Conservation (phyloP, 192 early-diverging fungal genomes). For the Haplosporangium gracile region DNA sequence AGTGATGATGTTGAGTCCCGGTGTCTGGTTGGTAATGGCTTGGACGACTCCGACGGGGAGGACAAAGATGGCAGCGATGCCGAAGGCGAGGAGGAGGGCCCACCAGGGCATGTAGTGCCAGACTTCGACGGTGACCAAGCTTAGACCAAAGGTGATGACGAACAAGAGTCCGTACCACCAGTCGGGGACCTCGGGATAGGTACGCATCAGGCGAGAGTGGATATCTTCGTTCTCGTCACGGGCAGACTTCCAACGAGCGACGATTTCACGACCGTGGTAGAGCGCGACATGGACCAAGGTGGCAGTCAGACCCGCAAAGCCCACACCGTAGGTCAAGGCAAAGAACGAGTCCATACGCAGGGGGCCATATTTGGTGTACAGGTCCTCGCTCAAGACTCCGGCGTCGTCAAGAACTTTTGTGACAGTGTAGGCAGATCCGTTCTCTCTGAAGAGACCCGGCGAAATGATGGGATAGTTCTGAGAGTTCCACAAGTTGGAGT, state of each 20-base stretch:
- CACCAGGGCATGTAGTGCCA: conserved; percentile 64
- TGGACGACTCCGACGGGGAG: conserved; percentile 71
- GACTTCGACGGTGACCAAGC: conserved; percentile 71
- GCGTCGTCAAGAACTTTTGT: conserved; percentile 48
- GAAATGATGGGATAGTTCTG: conserved; percentile 54
- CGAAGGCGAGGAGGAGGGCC: conserved; percentile 58
- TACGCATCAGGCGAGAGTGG: conserved; percentile 76
- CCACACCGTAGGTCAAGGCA: conserved; percentile 63
- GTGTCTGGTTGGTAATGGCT: conserved; percentile 64
- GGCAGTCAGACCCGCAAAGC: conserved; percentile 67
- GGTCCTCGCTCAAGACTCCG: conserved; percentile 52
- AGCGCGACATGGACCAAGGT: conserved; percentile 68
- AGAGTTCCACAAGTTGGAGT: conserved; percentile 60
- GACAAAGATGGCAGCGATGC: conserved; percentile 58
- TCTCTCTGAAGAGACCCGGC: conserved; percentile 30
- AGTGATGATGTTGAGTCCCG: conserved; percentile 65
- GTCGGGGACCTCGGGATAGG: conserved; percentile 66
- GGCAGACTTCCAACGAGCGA: conserved; percentile 48
- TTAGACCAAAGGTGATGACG: conserved; percentile 57
- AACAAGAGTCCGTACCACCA: conserved; percentile 66
- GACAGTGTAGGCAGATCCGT: conserved; percentile 43
- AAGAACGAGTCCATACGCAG: conserved; percentile 57
- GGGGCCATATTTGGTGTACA: conserved; percentile 56
- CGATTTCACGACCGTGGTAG: conserved; percentile 71
- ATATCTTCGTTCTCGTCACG: conserved; percentile 57